A percentile compares a stretch with the other conserved stretches of the same genome.
Evolutionary conservation across 306 rosid genomes (phyloP).

Genomic region (Malus sylvestris): DNA sequence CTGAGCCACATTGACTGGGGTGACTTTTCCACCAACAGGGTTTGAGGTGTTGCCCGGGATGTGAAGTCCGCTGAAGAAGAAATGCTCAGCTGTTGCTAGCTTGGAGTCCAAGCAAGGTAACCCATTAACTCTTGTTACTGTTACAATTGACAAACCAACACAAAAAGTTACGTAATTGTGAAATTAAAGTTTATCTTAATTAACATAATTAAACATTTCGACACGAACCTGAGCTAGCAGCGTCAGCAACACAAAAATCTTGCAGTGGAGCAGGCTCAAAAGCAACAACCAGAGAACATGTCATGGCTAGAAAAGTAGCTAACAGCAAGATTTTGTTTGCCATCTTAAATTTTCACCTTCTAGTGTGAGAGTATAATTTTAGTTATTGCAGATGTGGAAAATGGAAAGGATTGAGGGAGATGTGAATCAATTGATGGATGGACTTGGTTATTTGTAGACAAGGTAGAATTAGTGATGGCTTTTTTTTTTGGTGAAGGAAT

Average conservation of each 20-base stretch:
- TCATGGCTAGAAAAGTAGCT: slow-evolving; percentile 4
- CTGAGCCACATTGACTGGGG: slow-evolving; percentile 12
- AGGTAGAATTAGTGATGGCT: not conserved
- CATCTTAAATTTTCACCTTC: not conserved
- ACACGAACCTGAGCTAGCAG: slow-evolving; percentile 9
- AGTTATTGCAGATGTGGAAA: not conserved
- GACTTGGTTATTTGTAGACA: not conserved
- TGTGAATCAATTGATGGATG: not conserved
- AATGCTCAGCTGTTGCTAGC: slow-evolving; percentile 8
- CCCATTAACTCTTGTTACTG: slow-evolving; percentile 9
- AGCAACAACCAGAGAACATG: slow-evolving; percentile 13
- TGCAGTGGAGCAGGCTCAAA: slow-evolving; percentile 28
- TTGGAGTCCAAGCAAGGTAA: slow-evolving; percentile 9
- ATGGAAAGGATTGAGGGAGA: not conserved
- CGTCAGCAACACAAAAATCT: slow-evolving; percentile 27
- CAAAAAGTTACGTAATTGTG: not conserved
- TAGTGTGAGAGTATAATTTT: not conserved
- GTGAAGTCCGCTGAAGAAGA: slow-evolving; percentile 15
- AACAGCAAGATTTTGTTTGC: not conserved
- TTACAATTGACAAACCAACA: not conserved
- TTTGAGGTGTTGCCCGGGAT: slow-evolving; percentile 19
- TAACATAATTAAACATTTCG: not conserved
- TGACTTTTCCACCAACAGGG: not conserved
- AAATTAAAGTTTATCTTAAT: not conserved
- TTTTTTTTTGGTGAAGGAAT: no score